Conservation (phyloP, 176 grass and related monocot species). For the Ensete ventricosum region DNA sequence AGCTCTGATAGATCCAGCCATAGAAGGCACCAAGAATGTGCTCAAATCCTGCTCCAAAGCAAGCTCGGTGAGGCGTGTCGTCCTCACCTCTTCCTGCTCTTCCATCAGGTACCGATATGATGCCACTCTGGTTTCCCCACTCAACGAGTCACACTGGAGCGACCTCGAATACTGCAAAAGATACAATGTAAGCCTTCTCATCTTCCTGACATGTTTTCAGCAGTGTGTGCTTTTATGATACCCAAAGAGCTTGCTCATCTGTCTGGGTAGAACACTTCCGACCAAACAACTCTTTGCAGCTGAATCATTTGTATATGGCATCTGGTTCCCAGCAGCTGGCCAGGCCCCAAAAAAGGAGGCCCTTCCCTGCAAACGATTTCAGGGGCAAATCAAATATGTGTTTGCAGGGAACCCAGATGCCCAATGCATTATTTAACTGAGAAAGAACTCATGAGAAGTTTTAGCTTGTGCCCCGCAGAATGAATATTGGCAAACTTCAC, state of each 20-base stretch:
- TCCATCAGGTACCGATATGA: constrained; percentile 56
- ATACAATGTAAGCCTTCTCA: constrained; percentile 29
- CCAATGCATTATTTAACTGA: neutral
- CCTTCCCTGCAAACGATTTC: neutral
- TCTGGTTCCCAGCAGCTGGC: neutral
- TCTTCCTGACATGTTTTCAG: neutral
- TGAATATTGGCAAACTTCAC: too few species aligned
- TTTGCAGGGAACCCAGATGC: neutral
- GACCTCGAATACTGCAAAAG: constrained; percentile 62
- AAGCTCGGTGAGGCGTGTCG: constrained; percentile 33
- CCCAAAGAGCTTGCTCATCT: too few species aligned
- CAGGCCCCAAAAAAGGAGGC: too few species aligned
- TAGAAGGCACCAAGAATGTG: constrained; percentile 68
- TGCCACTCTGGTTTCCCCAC: constrained; percentile 26
- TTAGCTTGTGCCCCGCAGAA: too few species aligned
- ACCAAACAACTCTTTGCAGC: neutral
- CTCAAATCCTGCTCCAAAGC: constrained; percentile 51
- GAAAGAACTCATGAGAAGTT: too few species aligned
- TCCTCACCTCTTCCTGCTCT: constrained; percentile 81
- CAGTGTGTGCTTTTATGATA: too few species aligned
- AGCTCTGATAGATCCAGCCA: constrained; percentile 46
- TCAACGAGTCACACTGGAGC: constrained; percentile 74
- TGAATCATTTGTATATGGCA: neutral
- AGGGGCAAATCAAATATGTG: neutral
- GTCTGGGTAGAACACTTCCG: neutral